Evolutionary conservation across 2,329 filamentous ascomycete species (phyloP), one percentile per base, ranked within the genome.

Genomic region (Nothophoma quercina): DNA sequence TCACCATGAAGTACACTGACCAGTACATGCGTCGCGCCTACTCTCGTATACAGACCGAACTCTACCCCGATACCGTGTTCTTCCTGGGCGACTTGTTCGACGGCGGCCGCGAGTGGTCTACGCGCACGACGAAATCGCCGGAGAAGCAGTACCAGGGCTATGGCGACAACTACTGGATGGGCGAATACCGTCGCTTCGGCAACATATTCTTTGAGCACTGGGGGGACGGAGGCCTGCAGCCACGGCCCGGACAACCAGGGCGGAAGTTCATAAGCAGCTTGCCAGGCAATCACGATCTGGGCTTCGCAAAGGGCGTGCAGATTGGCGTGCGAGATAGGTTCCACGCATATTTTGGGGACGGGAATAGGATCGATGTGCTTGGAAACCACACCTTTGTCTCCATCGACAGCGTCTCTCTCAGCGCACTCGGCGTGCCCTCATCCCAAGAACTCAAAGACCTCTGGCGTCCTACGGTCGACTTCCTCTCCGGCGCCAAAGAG

Each of bases 371-470:
- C 16, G 92, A 98, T 71, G 83, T 98, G 5, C 83, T 98, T 45
- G 95, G 91, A 10, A 99, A 99, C 69, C 95, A 99, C 72, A 96
- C 91, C 0, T 92, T 99, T 70, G 90, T 99, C 16, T 96, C 91
- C 0, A 83, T 99, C 7, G 95, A 99, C 70, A 85, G 88, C 0
- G 88, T 96, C 4, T 97, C 93, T 0, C 75, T 98, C 64, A 96
- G 91, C 68, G 93, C 95, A 3, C 79, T 82, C 70, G 83, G 83
- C 44, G 81, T 85, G 58, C 60, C 65, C 10, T 65, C 64, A n/a
- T 79, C 80, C 5, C 76, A 84, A 45, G 79, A 80, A 5, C 80
- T 80, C 43, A 79, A 82, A 29, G 73, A 77, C 32, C 88, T 98
- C 15, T 96, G 90, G 79, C 82, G 82, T 19, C 91, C 93, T 0